Evolutionary conservation across 2,329 filamentous ascomycete genomes (phyloP).

Genomic region (Huntiella decipiens): DNA sequence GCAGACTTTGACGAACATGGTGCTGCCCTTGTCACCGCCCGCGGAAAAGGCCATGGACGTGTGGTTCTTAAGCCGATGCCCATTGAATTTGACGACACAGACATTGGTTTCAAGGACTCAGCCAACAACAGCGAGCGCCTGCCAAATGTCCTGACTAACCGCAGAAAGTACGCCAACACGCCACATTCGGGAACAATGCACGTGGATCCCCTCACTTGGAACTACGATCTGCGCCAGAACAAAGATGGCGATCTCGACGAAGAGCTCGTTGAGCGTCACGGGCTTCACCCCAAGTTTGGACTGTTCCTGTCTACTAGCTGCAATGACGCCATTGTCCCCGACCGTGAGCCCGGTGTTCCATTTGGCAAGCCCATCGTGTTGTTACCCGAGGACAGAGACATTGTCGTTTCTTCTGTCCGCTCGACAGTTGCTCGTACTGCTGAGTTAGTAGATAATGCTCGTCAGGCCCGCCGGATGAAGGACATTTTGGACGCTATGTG

Average conservation of each 20-base stretch:
- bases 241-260: slow-evolving; percentile 32
- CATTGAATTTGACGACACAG: slow-evolving; percentile 30
- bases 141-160: slow-evolving; percentile 17
- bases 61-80: slow-evolving; percentile 30
- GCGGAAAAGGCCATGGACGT: slow-evolving; percentile 29
- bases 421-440: slow-evolving; percentile 21
- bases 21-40: slow-evolving; percentile 27
- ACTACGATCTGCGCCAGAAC: slow-evolving; percentile 32
- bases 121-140: slow-evolving; percentile 32
- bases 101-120: slow-evolving; percentile 42
- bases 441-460: slow-evolving; percentile 18
- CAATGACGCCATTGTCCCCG: slow-evolving; percentile 22
- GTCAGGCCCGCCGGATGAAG: slow-evolving; percentile 19
- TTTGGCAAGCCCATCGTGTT: slow-evolving; percentile 30
- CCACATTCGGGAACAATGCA: slow-evolving; percentile 36
- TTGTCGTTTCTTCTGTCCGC: slow-evolving; percentile 29
- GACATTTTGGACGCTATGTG: slow-evolving; percentile 21
- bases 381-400: slow-evolving; percentile 26
- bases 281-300: slow-evolving; percentile 34
- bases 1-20: slow-evolving; percentile 33
- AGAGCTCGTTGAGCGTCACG: slow-evolving; percentile 28
- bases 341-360: slow-evolving; percentile 17
- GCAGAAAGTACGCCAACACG: slow-evolving; percentile 33
- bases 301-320: slow-evolving; percentile 29
- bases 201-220: slow-evolving; percentile 32